Evolutionary conservation across 1,139 yeast genomes (phyloP), one percentile per base, ranked within the genome.

Genomic region (Pichia terricola): DNA sequence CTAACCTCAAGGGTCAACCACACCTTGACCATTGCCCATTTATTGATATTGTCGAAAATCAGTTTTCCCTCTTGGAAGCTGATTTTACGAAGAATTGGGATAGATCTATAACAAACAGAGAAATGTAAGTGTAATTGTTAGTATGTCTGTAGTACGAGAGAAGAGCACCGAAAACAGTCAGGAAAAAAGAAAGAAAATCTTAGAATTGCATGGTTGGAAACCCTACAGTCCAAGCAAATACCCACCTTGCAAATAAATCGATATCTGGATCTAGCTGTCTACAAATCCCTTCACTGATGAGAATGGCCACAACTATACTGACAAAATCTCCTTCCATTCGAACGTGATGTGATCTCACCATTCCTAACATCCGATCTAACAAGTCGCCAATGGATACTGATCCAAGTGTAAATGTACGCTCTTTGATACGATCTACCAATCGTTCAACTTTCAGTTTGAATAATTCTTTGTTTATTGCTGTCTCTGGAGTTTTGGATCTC

Each of bases 271-370:
- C 95, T 47, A 91, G 69, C 62, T 85, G 95, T 60, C 97, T 72
- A 26, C 98, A 98, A 45, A 91, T 85, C 11, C 98, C 98, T 64
- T 91, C 98, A 46, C 91, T 66, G 47, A 91, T 69, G 43, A 91
- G 65, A 34, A 91, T 88, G 1, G 97, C 95, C 36, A 91, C 88
- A 22, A 91, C 84, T 28, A 94, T 95, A 28, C 95, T 87, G 40
- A 91, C 81, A 58, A 91, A 91, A 61, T 91, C 98, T 6, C 95
- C 94, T 58, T 91, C 99, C 96, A 94, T 85, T 59, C 96, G 73
- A 26, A 91, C 98, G 62, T 94, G 99, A 61, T 91, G 98, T 22
- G 71, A 69, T 47, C 97, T 72, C 22, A 94, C 97, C 96, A 91
- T 88, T 2, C 80, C 70, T 48, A 91, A 70, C 69, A 91, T 91